Evolutionary conservation across 2,329 filamentous ascomycete species (phyloP).

Genomic region (Fusarium sp.): DNA sequence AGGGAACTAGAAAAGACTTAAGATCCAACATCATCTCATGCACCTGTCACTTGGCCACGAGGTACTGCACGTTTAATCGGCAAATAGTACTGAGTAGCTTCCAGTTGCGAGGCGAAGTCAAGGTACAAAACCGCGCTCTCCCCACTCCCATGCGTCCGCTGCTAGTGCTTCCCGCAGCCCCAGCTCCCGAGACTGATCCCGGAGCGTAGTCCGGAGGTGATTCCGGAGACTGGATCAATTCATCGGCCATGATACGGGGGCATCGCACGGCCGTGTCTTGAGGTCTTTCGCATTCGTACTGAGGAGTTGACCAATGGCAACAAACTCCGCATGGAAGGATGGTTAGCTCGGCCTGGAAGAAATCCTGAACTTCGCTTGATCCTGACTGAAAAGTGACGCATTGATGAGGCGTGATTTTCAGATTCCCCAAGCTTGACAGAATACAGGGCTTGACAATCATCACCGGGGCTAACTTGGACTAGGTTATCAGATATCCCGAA

Average conservation of each 20-base stretch:
- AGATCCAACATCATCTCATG: conserved; percentile 25
- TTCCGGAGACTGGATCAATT: conserved; percentile 31
- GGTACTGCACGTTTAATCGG: conserved; percentile 18
- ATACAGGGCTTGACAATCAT: neutral
- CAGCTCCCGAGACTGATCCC: conserved; percentile 19
- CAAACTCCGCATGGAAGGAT: conserved; percentile 17
- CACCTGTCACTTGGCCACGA: conserved; percentile 28
- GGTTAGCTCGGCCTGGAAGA: conserved; percentile 7
- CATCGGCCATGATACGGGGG: conserved; percentile 24
- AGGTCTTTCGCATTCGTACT: neutral
- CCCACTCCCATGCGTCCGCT: conserved; percentile 28
- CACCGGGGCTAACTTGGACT: conserved; percentile 11
- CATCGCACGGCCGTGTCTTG: neutral
- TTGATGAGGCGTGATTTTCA: conserved; percentile 17
- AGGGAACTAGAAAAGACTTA: conserved; percentile 3
- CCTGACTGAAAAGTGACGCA: conserved; percentile 32
- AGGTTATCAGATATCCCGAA: conserved; percentile 16
- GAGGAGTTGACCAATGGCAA: neutral
- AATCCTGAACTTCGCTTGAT: neutral
- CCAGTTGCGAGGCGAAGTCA: conserved; percentile 19
- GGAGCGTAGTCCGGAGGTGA: conserved; percentile 35
- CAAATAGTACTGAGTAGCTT: conserved; percentile 7
- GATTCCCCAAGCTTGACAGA: neutral
- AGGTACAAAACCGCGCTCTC: conserved; percentile 15
- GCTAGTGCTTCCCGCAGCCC: conserved; percentile 16